Conservation (phyloP, 1,284 basidiomycete genomes). For the Paramarasmius palmivorus region DNA sequence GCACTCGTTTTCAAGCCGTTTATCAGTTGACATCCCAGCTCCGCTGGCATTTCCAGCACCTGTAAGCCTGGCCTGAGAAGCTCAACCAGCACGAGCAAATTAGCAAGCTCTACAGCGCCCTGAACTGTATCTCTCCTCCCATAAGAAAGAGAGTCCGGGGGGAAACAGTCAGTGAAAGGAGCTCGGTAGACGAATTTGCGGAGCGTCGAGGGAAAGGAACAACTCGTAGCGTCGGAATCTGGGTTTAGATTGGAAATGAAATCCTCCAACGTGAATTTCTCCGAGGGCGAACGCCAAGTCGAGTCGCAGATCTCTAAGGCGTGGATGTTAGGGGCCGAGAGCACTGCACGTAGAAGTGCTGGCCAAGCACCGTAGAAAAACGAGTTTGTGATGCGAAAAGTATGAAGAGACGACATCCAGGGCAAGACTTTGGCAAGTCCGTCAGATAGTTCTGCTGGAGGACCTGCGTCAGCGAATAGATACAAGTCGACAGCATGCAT, state of each 20-base stretch:
- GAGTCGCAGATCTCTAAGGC: slow-evolving; percentile 13
- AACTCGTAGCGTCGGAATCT: too few species aligned
- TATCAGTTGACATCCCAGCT: slow-evolving; percentile 7
- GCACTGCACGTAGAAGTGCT: slow-evolving; percentile 7
- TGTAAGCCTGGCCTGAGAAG: slow-evolving; percentile 5
- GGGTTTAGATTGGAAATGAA: neutral
- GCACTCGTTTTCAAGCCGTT: neutral
- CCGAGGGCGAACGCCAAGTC: slow-evolving; percentile 11
- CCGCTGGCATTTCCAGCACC: slow-evolving; percentile 13
- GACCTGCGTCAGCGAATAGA: neutral
- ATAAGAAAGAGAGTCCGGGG: slow-evolving; percentile 9
- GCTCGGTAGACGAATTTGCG: slow-evolving; percentile 13
- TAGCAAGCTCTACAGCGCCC: slow-evolving; percentile 12
- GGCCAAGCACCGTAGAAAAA: slow-evolving; percentile 13
- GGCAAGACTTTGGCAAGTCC: slow-evolving; percentile 8
- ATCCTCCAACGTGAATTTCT: slow-evolving; percentile 1
- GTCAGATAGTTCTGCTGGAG: slow-evolving; percentile 10
- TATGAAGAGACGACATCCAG: slow-evolving; percentile 8
- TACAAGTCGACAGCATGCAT: slow-evolving; percentile 9
- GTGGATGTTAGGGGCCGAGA: slow-evolving; percentile 6
- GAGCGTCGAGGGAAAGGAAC: neutral
- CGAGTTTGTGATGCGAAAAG: slow-evolving; percentile 13
- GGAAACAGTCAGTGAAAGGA: slow-evolving; percentile 15
- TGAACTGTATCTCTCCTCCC: slow-evolving; percentile 14
- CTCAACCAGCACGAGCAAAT: slow-evolving; percentile 5